Base-by-base conservation (phyloP, 2,329 filamentous ascomycete genomes). In the Aspergillus alliaceus region DNA sequence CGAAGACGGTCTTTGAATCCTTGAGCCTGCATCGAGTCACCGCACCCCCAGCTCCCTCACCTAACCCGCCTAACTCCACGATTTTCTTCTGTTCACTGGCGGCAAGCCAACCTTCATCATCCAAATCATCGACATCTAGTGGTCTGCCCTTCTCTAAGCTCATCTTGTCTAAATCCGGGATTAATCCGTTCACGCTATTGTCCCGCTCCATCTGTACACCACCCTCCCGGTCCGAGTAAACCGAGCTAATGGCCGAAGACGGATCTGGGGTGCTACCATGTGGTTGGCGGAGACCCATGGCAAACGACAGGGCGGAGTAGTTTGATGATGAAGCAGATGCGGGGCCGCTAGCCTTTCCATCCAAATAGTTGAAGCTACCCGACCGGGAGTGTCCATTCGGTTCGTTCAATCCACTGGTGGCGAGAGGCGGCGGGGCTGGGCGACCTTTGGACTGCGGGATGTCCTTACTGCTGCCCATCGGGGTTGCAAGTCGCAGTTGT, bases 21-120 rank as follows among this genome's bases (percentile, higher is more conserved):
- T 91, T 93, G 62, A 99, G 82, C 74, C 88, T 89, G 75, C 92
- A 96, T 69, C 89, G 87, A 24, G 93, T 99, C 51, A 99, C 95
- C 6, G 95, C 95, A 71, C 95, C 95, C 62, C 95, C 95, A 48
- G 95, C 95, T 66, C 95, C 95, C 75, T 99, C 95, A 56, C 95
- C 95, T 40, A 99, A 78, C 69, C 90, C 92, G 27, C 93, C 95
- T 27, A 96, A 78, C 75, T 99, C 92, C 50, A 90, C 81, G 60
- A 99, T 96, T 67, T 92, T 86, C 64, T 90, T 90, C 71, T 96
- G 91, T 73, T 90, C 85, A 70, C 92, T 96, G 11, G 93, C 95
- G 51, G 96, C 93, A 71, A 90, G 87, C 95, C 95, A 99, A 20
- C 91, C 92, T 61, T 96, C 90, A 68, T 97, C 93, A 70, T 98